Conservation (phyloP, 2,329 filamentous ascomycete species). For the Ustulina deusta region DNA sequence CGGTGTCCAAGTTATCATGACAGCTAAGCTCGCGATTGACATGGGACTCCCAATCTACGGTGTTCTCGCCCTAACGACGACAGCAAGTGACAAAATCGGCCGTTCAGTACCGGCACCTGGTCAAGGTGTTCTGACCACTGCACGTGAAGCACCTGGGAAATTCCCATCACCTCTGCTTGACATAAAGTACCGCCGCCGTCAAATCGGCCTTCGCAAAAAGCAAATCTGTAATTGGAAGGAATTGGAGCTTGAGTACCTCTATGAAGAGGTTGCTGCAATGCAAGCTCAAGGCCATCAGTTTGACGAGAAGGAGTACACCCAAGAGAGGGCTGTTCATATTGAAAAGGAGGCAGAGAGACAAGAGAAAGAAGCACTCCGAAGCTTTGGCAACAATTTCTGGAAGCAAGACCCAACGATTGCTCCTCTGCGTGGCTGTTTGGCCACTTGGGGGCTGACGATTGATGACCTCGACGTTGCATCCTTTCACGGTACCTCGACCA, state of each 20-base stretch:
- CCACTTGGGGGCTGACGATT: slow-evolving; percentile 97
- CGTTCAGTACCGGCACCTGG: slow-evolving; percentile 96
- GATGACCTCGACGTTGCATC: slow-evolving; percentile 95
- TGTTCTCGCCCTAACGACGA: slow-evolving; percentile 91
- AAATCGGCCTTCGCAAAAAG: slow-evolving; percentile 92
- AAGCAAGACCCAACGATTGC: slow-evolving; percentile 94
- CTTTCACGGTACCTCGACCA: slow-evolving; percentile 98
- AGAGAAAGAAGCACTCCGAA: slow-evolving; percentile 91
- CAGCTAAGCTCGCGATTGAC: slow-evolving; percentile 91
- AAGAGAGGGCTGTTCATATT: slow-evolving; percentile 87
- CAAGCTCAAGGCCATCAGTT: slow-evolving; percentile 82
- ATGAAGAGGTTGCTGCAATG: slow-evolving; percentile 92
- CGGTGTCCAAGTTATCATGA: slow-evolving; percentile 99
- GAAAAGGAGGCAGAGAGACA: slow-evolving; percentile 89
- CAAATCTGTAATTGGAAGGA: slow-evolving; percentile 98
- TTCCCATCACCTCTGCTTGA: slow-evolving; percentile 96
- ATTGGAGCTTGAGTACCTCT: slow-evolving; percentile 90
- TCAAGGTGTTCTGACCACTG: slow-evolving; percentile 95
- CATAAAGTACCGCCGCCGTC: slow-evolving; percentile 95
- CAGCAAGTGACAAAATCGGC: slow-evolving; percentile 98
- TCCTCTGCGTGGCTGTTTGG: slow-evolving; percentile 93
- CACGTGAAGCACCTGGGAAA: slow-evolving; percentile 88
- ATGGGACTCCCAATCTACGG: slow-evolving; percentile 99
- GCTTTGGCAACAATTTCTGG: slow-evolving; percentile 99
- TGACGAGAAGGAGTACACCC: slow-evolving; percentile 84